These are phyloP conservation scores for Scytalidium sp. DNA, from an alignment of 2,329 filamentous ascomycete species.

Conservation along the genomic window DNA sequence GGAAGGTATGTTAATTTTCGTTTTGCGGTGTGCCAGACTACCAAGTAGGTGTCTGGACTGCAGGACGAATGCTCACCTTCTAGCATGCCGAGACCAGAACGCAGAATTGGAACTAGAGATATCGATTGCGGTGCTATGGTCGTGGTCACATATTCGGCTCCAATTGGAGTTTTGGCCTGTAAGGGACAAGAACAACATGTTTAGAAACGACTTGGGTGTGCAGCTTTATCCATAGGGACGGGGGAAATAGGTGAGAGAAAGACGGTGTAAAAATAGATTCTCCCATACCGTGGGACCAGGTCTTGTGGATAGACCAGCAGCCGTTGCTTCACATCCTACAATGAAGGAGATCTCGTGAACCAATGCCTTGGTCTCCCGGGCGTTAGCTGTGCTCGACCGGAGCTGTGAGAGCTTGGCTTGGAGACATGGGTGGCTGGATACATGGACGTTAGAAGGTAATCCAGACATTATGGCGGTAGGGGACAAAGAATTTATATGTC, in stretches of 20 bases:
- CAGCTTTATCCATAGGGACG: neutral
- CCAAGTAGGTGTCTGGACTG: slow-evolving; percentile 9
- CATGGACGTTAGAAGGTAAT: slow-evolving; percentile 63
- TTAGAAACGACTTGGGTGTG: too few relatives aligned
- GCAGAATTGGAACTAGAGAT: slow-evolving; percentile 86
- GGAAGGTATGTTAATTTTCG: slow-evolving; percentile 3
- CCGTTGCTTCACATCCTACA: slow-evolving; percentile 78
- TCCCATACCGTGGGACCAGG: slow-evolving; percentile 64
- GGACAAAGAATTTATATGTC: too few relatives aligned
- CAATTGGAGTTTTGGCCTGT: slow-evolving; percentile 76
- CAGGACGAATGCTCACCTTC: slow-evolving; percentile 54
- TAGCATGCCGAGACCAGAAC: slow-evolving; percentile 88
- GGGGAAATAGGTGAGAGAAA: slow-evolving; percentile 1
- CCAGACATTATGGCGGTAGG: slow-evolving; percentile 19
- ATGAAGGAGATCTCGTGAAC: slow-evolving; percentile 86
- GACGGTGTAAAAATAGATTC: too few relatives aligned
- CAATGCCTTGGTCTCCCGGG: slow-evolving; percentile 75
- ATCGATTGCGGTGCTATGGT: slow-evolving; percentile 60
- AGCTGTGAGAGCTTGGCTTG: slow-evolving; percentile 87
- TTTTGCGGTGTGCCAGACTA: neutral
- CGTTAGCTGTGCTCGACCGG: slow-evolving; percentile 66
- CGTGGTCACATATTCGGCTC: slow-evolving; percentile 68
- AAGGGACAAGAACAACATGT: too few relatives aligned
- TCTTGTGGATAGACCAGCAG: slow-evolving; percentile 53
- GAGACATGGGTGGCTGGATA: slow-evolving; percentile 84